Base-by-base conservation (phyloP, 2,329 filamentous ascomycete species). In the Ceratocystiopsis sp. region DNA sequence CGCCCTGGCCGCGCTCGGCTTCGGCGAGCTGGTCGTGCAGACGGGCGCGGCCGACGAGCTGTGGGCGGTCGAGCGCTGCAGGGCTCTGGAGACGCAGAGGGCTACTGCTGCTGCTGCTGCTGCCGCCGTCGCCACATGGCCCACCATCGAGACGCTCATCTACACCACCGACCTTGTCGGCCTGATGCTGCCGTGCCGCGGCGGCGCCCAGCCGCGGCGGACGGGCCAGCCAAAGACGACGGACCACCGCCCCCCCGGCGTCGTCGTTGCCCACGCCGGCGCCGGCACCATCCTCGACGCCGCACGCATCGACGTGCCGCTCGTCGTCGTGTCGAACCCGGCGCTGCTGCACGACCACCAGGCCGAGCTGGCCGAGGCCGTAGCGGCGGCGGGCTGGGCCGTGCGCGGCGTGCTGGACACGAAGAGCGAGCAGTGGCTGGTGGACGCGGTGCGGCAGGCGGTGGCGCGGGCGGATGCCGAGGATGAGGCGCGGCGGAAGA, bases 281-380 rank as follows among this genome's bases (percentile, higher is more conserved):
- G 87, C 89, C 13, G 91, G 91, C 10, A 86, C 84, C 3, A 86
- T 96, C 25, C 68, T 96, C 1, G 85, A 87, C 57, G 84, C 79
- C 1, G 73, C 93, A 48, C 75, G 83, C 37, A 65, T 82, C 42
- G 73, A 75, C 14, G 65, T 86, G 0, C 79, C 84, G 3, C 65
- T 96, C n/a, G 71, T 98, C 41, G 84, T 94, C 1, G 86, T 98
- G 3, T 83, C 89, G 3, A 98, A 98, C 58, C 70, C 76, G 2
- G 66, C 68, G 8, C 71, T 98, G 0, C 71, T 94, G 52, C 78
- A 93, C 55, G 89, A 98, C 54, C 91, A 98, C 57, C 91, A 98
- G 60, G 71, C 76, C 17, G 85, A 96, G 58, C 71, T 98, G 43
- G 89, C 89, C 1, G 67, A 77, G 41, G 78, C 84, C 50, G 70